phyloP scores from a whole-genome alignment of 179 eudicot species.

The Camellia oleifera region DNA sequence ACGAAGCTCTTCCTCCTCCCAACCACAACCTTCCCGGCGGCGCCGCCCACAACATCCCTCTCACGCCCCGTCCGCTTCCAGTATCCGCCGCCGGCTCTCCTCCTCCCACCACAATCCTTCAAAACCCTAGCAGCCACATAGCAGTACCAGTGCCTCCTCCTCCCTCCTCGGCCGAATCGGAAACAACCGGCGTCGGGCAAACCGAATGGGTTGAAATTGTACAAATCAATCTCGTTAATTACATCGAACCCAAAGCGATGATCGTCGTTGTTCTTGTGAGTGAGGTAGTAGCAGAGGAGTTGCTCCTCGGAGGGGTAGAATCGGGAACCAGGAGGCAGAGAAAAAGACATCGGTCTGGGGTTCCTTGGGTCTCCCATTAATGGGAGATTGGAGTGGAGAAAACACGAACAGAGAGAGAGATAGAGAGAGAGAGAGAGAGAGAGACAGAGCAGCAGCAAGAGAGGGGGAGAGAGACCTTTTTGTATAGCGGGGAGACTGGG shows the following conservation, averaged over 20 bases:
- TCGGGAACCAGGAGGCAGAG: constrained; percentile 52
- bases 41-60: constrained; percentile 37
- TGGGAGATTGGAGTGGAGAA: constrained; percentile 6
- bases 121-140: constrained; percentile 29
- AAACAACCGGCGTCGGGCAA: constrained; percentile 44
- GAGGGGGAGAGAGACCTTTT: not conserved
- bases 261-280: constrained; percentile 24
- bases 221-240: constrained; percentile 39
- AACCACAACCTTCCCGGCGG: constrained; percentile 27
- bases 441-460: not conserved
- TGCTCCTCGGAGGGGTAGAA: constrained; percentile 56
- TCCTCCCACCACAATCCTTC: constrained; percentile 7
- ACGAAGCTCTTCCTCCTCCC: constrained; percentile 28
- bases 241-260: constrained; percentile 13
- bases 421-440: not conserved
- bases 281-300: constrained; percentile 42
- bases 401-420: not conserved
- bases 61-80: constrained; percentile 42
- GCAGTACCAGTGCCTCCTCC: constrained; percentile 53
- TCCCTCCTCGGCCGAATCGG: constrained; percentile 43
- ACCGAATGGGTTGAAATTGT: constrained; percentile 36
- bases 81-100: constrained; percentile 30
- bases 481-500: not conserved
- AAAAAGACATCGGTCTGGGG: constrained; percentile 18
- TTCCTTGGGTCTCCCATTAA: constrained; percentile 37